Percentiles rank a stretch among this genome's conserved stretches.
phyloP scores from a whole-genome alignment of 805 yeast species.

The Pichia sporocuriosa region DNA sequence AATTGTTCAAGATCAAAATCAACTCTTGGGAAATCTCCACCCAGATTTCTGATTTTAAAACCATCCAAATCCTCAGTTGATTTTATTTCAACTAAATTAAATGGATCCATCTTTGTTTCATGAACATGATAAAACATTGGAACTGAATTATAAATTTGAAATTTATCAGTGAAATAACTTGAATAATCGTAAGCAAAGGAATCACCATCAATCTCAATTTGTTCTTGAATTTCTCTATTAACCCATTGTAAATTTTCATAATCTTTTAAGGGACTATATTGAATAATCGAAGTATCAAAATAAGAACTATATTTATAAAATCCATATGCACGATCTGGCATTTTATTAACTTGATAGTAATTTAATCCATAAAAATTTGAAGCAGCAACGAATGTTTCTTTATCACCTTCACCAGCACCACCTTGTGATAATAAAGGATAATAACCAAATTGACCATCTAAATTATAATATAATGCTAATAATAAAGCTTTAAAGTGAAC shows the following conservation, averaged over 20 bases:
- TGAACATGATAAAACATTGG: slow-evolving; percentile 35
- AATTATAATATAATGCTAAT: slow-evolving; percentile 59
- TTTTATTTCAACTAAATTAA: slow-evolving; percentile 20
- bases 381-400: slow-evolving; percentile 66
- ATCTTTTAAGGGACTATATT: slow-evolving; percentile 26
- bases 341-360: slow-evolving; percentile 43
- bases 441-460: slow-evolving; percentile 54
- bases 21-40: slow-evolving; percentile 16
- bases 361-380: slow-evolving; percentile 42
- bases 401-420: slow-evolving; percentile 71
- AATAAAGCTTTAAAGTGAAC: slow-evolving; percentile 53
- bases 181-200: slow-evolving; percentile 15
- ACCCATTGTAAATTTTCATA: slow-evolving; percentile 12
- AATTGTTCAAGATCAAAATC: slow-evolving; percentile 18
- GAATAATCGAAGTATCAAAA: slow-evolving; percentile 25
- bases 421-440: slow-evolving; percentile 59
- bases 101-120: slow-evolving; percentile 44
- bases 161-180: slow-evolving; percentile 13
- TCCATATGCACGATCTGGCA: slow-evolving; percentile 24
- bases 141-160: slow-evolving; percentile 15
- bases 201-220: slow-evolving; percentile 6
- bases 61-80: slow-evolving; percentile 12
- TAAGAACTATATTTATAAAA: slow-evolving; percentile 19
- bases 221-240: slow-evolving; percentile 6
- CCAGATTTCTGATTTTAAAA: slow-evolving; percentile 16